A percentile compares a stretch with the other conserved stretches of the same genome.
Conservation (phyloP, 2,329 filamentous ascomycete species). For the Diaporthe helianthi region DNA sequence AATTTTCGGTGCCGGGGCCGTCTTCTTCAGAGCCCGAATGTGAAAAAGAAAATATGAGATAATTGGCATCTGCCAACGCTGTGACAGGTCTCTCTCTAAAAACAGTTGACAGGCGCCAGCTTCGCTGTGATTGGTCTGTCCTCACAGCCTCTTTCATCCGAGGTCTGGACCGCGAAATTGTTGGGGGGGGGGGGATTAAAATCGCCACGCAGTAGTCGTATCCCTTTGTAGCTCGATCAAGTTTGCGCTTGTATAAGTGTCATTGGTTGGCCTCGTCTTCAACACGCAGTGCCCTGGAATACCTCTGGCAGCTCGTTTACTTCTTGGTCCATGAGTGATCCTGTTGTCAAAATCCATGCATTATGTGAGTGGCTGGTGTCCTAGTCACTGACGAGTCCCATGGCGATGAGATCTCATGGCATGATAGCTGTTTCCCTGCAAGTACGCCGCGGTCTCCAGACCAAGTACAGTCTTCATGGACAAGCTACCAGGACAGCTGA, state of each 20-base stretch:
- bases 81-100: conserved; percentile 21
- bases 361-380: neutral
- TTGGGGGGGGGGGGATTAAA: conserved; percentile 30
- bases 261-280: conserved; percentile 1
- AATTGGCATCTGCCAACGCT: conserved; percentile 24
- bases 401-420: no score
- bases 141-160: conserved; percentile 1
- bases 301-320: neutral
- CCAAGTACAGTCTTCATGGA: neutral
- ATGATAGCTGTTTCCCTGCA: neutral
- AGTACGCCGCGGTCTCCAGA: neutral
- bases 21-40: conserved; percentile 2
- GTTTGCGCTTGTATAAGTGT: neutral
- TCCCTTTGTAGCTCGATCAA: conserved; percentile 5
- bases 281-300: neutral
- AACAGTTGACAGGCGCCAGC: conserved; percentile 32
- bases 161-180: conserved; percentile 27
- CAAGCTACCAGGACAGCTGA: neutral
- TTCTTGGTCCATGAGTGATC: neutral
- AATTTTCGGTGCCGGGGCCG: neutral
- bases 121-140: conserved; percentile 17
- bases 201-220: neutral
- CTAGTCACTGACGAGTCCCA: neutral
- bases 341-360: neutral
- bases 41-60: neutral